Percentiles rank a stretch among this genome's conserved stretches.
phyloP scores from a whole-genome alignment of 371 early-diverging fungal species.

The Blakeslea trispora region DNA sequence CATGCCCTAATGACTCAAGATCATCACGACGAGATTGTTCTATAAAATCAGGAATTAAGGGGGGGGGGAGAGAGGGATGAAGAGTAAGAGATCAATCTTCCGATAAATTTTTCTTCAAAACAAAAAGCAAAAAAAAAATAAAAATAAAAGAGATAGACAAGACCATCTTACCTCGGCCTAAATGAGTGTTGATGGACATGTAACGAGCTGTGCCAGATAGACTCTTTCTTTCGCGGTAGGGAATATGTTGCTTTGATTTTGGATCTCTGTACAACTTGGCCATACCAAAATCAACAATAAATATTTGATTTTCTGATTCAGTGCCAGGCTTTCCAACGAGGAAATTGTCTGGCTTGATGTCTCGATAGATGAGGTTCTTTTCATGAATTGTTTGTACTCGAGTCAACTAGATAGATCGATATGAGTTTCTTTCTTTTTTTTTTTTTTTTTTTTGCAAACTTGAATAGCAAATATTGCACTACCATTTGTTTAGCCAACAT shows the following conservation, averaged over 20 bases:
- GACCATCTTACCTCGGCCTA: conserved; percentile 70
- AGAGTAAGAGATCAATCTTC: too few species aligned
- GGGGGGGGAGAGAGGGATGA: too few species aligned
- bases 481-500: conserved; percentile 96
- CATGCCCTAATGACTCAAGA: conserved; percentile 96
- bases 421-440: too few species aligned
- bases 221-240: conserved; percentile 89
- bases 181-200: conserved; percentile 96
- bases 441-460: too few species aligned
- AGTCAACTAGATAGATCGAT: too few species aligned
- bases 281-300: conserved; percentile 97
- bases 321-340: conserved; percentile 82
- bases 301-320: conserved; percentile 63
- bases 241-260: conserved; percentile 92
- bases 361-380: conserved; percentile 94
- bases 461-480: too few species aligned
- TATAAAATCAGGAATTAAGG: conserved; percentile 23
- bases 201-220: conserved; percentile 97
- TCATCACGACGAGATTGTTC: conserved; percentile 98
- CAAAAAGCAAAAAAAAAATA: too few species aligned
- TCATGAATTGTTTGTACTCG: conserved; percentile 94
- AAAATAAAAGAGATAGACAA: background rate
- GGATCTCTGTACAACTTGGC: conserved; percentile 95
- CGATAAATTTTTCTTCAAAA: too few species aligned
- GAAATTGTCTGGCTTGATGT: conserved; percentile 99